Evolutionary conservation across 192 early-diverging fungal genomes (phyloP), one percentile per base, ranked within the genome.

Genomic region (Coemansia sp.): DNA sequence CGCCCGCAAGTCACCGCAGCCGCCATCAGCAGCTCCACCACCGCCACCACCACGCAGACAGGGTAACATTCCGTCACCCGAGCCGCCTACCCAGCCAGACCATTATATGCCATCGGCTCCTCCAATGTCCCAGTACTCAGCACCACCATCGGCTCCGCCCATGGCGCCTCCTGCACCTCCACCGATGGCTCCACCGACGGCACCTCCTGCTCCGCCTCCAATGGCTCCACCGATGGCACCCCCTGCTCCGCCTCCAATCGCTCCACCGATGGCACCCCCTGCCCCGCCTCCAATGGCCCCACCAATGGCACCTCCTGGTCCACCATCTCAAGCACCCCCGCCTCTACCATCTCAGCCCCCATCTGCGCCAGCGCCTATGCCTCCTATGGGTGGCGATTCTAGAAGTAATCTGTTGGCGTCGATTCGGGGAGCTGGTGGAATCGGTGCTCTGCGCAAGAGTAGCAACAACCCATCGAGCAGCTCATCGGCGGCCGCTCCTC

Each of bases 381-480:
- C 64, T n/a, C 22, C 64, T 41, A 51, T 13, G 18, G 72, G 62
- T 8, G 64, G 70, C 12, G 67, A 69, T 34, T 34, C 59, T 17
- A 44, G 76, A 37, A 58, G 39, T 23, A 59, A 55, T 15, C 71
- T 79, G 48, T 51, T 79, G 40, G 71, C 58, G 10, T 71, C 76
- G 10, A 79, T 79, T 27, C 69, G 76, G 18, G 71, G 63, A 4
- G 62, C 59, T 42, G 74, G 74, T 11, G 70, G 76, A 21, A 47
- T 73, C 21, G 55, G 66, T 39, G 40, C 59, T 21, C 52, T 79
- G 53, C 76, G 76, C 49, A 79, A 79, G 54, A 41, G 61, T 14
- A 60, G 67, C 22, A 53, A 10, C 27, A 30, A 54, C n/a, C 25
- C 69, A 18, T 53, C 74, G 11, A 64, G 55, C 50, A 61, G 57